Evolutionary conservation across 2,329 filamentous ascomycete genomes (phyloP).

Genomic region (Talaromyces amestolkiae): DNA sequence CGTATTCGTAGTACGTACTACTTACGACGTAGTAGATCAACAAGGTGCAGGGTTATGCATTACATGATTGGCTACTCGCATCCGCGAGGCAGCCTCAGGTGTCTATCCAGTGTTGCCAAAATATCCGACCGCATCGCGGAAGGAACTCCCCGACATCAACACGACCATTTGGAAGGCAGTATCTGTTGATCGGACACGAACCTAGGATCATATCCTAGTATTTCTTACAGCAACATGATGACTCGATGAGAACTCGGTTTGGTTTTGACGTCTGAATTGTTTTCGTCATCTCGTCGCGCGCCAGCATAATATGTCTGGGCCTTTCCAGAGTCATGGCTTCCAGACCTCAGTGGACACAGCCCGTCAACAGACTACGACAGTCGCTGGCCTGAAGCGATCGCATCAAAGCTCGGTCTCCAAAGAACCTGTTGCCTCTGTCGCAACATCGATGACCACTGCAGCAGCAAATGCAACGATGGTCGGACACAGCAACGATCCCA

Average conservation of each 20-base stretch:
- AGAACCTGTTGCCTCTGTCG: background rate
- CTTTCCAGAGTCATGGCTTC: constrained; percentile 52
- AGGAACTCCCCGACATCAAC: background rate
- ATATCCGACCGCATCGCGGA: constrained; percentile 1
- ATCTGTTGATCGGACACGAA: background rate
- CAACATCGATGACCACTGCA: background rate
- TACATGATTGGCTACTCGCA: constrained; percentile 1
- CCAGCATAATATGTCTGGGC: constrained; percentile 1
- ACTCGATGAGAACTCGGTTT: background rate
- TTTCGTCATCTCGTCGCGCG: background rate
- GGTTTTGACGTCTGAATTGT: background rate
- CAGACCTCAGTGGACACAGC: constrained; percentile 47
- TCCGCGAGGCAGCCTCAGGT: constrained; percentile 7
- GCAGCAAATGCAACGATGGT: background rate
- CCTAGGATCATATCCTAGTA: background rate
- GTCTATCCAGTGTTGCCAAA: background rate
- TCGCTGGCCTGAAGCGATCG: constrained; percentile 51
- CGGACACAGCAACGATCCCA: background rate
- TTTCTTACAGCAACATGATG: background rate
- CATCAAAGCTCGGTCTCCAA: constrained; percentile 10
- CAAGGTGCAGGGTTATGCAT: background rate
- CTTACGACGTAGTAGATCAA: background rate
- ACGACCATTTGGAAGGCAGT: background rate
- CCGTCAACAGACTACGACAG: constrained; percentile 34
- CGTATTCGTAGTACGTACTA: background rate